These are phyloP conservation scores for Psilocybe tampanensis DNA, from an alignment of 768 basidiomycete genomes.

Conservation along the genomic window DNA sequence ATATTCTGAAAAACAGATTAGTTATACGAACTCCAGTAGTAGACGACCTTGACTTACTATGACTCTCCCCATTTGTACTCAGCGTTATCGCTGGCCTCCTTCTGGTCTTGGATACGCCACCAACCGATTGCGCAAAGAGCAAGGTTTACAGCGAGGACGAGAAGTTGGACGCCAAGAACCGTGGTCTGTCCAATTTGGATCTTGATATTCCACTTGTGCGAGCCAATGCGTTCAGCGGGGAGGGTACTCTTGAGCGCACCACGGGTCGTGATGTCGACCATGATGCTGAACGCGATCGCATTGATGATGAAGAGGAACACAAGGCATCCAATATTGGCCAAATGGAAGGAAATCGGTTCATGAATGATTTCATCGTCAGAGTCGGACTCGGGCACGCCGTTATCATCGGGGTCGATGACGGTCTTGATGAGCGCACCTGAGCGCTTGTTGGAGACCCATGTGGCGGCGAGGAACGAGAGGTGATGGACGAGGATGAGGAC, in stretches of 20 bases:
- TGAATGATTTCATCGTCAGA: background rate
- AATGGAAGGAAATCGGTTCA: constrained; percentile 16
- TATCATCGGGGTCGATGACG: constrained; percentile 12
- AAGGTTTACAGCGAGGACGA: constrained; percentile 17
- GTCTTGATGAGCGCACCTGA: background rate
- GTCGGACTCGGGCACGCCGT: background rate
- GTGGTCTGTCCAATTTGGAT: constrained; percentile 28
- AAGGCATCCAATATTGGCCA: constrained; percentile 16
- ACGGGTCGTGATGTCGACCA: constrained; percentile 26
- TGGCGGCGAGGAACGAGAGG: constrained; percentile 11
- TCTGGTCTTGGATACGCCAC: constrained; percentile 5
- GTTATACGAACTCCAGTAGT: background rate
- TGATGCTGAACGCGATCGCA: constrained; percentile 26
- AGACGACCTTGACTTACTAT: background rate
- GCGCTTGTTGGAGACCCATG: constrained; percentile 10
- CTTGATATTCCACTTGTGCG: constrained; percentile 30
- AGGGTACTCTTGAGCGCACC: constrained; percentile 24
- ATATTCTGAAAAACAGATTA: too few relatives aligned
- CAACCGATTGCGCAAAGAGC: constrained; percentile 13
- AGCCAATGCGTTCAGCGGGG: constrained; percentile 24
- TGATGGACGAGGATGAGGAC: constrained; percentile 24
- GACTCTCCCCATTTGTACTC: constrained; percentile 6
- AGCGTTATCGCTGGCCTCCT: constrained; percentile 5
- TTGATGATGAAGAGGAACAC: constrained; percentile 22
- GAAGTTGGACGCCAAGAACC: constrained; percentile 22